Base-by-base conservation (phyloP, 2,329 filamentous ascomycete genomes). In the Lecanicillium sp. region DNA sequence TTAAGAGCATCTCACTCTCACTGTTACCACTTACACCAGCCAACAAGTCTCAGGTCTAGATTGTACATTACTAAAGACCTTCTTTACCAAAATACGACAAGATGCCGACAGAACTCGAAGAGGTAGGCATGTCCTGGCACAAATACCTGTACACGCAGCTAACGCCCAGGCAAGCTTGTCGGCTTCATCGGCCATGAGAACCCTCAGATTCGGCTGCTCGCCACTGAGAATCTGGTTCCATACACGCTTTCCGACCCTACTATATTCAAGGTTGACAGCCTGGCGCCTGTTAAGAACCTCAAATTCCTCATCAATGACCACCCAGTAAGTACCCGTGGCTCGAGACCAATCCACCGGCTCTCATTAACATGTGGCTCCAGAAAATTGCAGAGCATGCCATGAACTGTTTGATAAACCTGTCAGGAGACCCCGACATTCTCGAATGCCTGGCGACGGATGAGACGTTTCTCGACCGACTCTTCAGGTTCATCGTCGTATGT, bases 161-260 rank as follows among this genome's bases (percentile, higher is more conserved):
- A 44, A 44, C 33, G 22, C 31, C n/a, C 32, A 18, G 20, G 41
- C 29, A 50, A 94, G 87, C 79, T 95, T 39, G 87, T 96, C 45
- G 87, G 88, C 59, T 96, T 97, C 64, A 84, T 97, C 43, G 84
- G 86, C 61, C 84, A 94, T 65, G 86, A 86, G 44, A 95, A 94
- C 58, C 87, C 87, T 30, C 85, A 95, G 58, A 87, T 97, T 47
- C 80, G 92, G 51, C 80, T 87, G 58, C 74, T 90, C 49, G 89
- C 89, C 35, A 79, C 82, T 39, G 88, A 95, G 61, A 85, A 94
- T 51, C 72, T 96, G 27, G 80, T 96, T 33, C 86, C 87, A 10
- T 97, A 86, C 48, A 85, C 85, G 17, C 72, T 78, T 10, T 65
- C 74, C 2, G 74, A 95, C 48, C 82, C 85, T 0, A 66, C 71